Evolutionary conservation across 371 early-diverging fungal genomes (phyloP), one percentile per base, ranked within the genome.

Genomic region (Mortierella sp.): DNA sequence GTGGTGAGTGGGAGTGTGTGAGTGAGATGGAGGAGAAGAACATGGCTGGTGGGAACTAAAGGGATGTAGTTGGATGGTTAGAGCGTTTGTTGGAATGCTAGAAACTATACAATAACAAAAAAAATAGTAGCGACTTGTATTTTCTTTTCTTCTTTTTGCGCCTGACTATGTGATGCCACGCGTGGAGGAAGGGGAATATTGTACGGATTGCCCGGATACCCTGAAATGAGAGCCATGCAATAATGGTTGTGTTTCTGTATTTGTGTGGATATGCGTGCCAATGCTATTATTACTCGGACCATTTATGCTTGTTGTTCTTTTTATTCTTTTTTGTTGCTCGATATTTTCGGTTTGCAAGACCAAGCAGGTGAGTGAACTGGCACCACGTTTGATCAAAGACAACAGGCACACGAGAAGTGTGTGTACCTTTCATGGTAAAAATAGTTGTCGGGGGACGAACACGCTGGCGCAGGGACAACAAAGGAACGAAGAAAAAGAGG

Each of bases 1-100:
- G 94, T 76, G 98, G 98, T 70, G 96, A 95, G 68, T 99, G 96
- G 97, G 95, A 95, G 84, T 89, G 92, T 66, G 88, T 95, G 53
- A 92, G 90, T 73, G 93, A 95, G 81, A 80, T 95, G 68, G 91
- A 94, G 85, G 94, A 94, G 87, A 88, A 85, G 80, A 86, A 88
- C 29, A 65, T 74, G 72, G 76, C 74, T 24, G 71, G 67, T 19
- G 77, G 80, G 53, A 84, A 76, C 73, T 80, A 80, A 43, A 53
- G 1, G 24, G 45, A 34, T n/a, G 24, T 6, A 44, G 24, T 16
- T 29, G 41, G 29, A 24, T 29, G n/a, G 1, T 52, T 14, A 22
- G 6, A 11, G 55, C 19, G 19, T n/a, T n/a, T 64, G 24, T 43
- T 3, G 9, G 2, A 64, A 66, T 66, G 24, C 61, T 24, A 2